phyloP scores from a whole-genome alignment of 805 yeast species.

The Wickerhamiella spandovensis region DNA sequence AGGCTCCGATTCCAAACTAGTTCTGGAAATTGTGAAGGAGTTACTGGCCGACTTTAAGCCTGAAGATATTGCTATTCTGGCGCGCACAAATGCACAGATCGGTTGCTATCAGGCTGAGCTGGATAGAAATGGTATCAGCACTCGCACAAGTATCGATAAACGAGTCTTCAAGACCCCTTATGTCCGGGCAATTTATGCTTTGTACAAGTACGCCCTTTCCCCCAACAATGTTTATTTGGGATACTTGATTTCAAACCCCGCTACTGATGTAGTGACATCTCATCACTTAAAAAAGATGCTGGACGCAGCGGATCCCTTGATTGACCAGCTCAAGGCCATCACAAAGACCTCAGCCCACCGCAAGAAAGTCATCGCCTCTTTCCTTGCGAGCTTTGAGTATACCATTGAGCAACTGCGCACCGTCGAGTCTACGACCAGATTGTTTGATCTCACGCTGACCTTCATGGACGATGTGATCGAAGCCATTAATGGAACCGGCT shows the following conservation, averaged over 20 bases:
- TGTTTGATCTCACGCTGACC: neutral
- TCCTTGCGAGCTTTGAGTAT: neutral
- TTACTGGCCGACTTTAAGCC: neutral
- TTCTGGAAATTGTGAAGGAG: slow-evolving; percentile 1
- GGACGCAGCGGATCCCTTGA: neutral
- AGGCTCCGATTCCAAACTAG: neutral
- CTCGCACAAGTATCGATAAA: slow-evolving; percentile 1
- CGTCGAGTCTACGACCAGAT: neutral
- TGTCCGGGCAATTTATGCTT: slow-evolving; percentile 6
- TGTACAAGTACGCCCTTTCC: slow-evolving; percentile 8
- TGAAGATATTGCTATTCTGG: slow-evolving; percentile 11
- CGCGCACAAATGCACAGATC: slow-evolving; percentile 6
- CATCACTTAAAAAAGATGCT: neutral
- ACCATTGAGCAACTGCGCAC: neutral
- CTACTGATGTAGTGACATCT: neutral
- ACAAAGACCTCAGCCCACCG: neutral
- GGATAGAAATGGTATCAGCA: slow-evolving; percentile 1
- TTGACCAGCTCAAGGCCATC: neutral
- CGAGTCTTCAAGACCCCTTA: slow-evolving; percentile 3
- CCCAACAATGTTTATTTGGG: slow-evolving; percentile 10
- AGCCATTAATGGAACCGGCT: neutral
- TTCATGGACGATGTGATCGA: neutral
- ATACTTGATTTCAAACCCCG: slow-evolving; percentile 5
- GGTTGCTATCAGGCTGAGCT: neutral
- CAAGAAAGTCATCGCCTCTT: neutral